phyloP scores from a whole-genome alignment of 1,284 basidiomycete genomes.

The Inonotus obliquus region DNA sequence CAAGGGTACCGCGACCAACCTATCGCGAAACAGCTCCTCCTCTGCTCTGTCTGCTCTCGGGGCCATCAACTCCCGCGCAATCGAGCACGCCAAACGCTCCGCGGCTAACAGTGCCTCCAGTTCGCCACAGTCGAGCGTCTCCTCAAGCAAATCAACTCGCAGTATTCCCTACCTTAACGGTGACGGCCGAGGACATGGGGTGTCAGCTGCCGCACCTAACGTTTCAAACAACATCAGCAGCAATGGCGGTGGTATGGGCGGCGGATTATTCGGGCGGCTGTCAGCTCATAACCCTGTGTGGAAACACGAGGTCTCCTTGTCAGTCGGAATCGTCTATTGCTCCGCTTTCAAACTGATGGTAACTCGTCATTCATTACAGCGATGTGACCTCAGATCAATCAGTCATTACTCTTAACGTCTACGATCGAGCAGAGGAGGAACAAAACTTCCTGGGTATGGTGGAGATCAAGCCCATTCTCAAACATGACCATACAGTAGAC shows the following conservation, averaged over 20 bases:
- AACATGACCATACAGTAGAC: slow-evolving; percentile 92
- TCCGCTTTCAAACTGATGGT: slow-evolving; percentile 11
- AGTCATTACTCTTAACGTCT: slow-evolving; percentile 86
- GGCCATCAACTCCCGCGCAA: slow-evolving; percentile 58
- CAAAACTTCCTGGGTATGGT: slow-evolving; percentile 89
- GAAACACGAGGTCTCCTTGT: slow-evolving; percentile 99
- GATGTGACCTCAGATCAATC: slow-evolving; percentile 93
- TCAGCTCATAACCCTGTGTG: slow-evolving; percentile 90
- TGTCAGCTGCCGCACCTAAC: neutral
- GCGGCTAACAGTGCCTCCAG: slow-evolving; percentile 29
- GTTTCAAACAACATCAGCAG: slow-evolving; percentile 17
- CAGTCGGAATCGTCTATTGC: slow-evolving; percentile 31
- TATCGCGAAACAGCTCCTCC: slow-evolving; percentile 55
- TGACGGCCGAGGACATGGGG: slow-evolving; percentile 17
- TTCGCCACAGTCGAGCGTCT: slow-evolving; percentile 37
- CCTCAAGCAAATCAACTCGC: slow-evolving; percentile 32
- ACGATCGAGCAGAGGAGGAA: slow-evolving; percentile 80
- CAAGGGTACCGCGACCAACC: slow-evolving; percentile 68
- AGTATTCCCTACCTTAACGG: slow-evolving; percentile 10
- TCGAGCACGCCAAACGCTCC: slow-evolving; percentile 37
- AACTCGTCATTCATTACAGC: slow-evolving; percentile 40
- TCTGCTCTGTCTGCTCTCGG: slow-evolving; percentile 64
- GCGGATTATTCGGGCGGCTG: slow-evolving; percentile 57
- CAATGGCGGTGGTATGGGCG: slow-evolving; percentile 31
- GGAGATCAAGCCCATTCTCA: slow-evolving; percentile 86